Percentiles rank a stretch among this genome's conserved stretches.
phyloP scores from a whole-genome alignment of 140 eudicot genomes.

The Bidens hawaiensis region DNA sequence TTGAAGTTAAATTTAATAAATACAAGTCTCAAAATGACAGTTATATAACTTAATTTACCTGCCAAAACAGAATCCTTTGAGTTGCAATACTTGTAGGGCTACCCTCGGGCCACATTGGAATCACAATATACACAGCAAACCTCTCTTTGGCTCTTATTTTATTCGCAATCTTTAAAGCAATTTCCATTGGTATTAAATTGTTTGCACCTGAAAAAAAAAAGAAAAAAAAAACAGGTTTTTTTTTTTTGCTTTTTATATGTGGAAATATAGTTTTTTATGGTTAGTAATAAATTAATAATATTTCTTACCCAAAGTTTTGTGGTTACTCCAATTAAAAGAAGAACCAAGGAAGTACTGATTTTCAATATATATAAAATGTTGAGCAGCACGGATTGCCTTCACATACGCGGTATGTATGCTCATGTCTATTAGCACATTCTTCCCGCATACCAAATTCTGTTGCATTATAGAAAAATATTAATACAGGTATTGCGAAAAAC shows the following conservation, averaged over 20 bases:
- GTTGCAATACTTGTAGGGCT: no score
- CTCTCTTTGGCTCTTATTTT: no score
- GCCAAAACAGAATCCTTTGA: no score
- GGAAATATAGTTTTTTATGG: neutral
- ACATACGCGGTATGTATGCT: conserved; percentile 52
- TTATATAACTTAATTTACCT: no score
- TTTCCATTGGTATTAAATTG: no score
- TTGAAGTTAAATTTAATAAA: no score
- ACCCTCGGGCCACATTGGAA: no score
- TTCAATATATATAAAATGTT: conserved; percentile 46
- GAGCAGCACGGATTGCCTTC: conserved; percentile 46
- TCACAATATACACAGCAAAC: no score
- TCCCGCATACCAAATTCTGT: conserved; percentile 49
- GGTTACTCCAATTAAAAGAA: conserved; percentile 39
- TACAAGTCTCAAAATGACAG: no score
- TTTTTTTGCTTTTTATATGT: neutral
- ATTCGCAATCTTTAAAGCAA: no score
- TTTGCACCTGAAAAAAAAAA: no score
- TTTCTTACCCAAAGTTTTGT: conserved; percentile 39
- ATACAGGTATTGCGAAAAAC: neutral
- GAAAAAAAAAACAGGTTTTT: no score
- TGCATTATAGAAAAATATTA: conserved; percentile 12
- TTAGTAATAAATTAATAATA: neutral
- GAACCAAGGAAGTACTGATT: conserved; percentile 53
- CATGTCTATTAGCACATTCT: conserved; percentile 45